phyloP scores from a whole-genome alignment of 208 protist genomes.

The Novymonas esmeraldas region DNA sequence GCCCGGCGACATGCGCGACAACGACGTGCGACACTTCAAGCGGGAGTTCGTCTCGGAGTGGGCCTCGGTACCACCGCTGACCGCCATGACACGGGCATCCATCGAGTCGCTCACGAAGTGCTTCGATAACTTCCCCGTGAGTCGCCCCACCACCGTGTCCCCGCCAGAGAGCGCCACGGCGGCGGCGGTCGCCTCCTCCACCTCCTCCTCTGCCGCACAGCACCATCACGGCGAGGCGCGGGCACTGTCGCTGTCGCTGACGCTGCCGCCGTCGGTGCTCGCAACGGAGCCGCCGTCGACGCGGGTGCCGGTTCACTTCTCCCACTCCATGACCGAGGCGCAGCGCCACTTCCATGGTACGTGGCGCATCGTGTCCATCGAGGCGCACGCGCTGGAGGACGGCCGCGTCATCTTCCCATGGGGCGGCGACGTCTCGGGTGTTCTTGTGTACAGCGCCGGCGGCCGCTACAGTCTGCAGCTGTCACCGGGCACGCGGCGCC shows the following conservation, averaged over 20 bases:
- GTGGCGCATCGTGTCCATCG: constrained; percentile 69
- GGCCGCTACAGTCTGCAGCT: constrained; percentile 72
- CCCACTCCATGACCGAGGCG: constrained; percentile 14
- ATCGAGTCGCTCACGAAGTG: constrained; percentile 55
- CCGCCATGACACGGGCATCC: constrained; percentile 48
- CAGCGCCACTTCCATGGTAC: constrained; percentile 42
- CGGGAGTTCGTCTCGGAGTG: constrained; percentile 81
- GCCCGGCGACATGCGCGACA: constrained; percentile 31
- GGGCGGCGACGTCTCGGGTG: constrained; percentile 70
- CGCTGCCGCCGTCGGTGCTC: constrained; percentile 23
- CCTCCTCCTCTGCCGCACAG: constrained; percentile 1
- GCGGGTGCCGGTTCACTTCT: constrained; percentile 28
- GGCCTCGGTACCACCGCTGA: constrained; percentile 55
- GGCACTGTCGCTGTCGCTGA: constrained; percentile 14
- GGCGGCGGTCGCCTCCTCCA: background rate
- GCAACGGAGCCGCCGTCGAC: background rate
- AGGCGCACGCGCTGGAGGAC: constrained; percentile 55
- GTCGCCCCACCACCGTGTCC: constrained; percentile 9
- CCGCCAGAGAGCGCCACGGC: too few relatives aligned
- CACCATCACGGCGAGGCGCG: background rate
- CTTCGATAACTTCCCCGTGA: constrained; percentile 74
- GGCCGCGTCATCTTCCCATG: constrained; percentile 82
- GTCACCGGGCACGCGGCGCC: constrained; percentile 29
- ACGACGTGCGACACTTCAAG: constrained; percentile 81
- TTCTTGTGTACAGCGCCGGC: constrained; percentile 59